Evolutionary conservation across 192 early-diverging fungal genomes (phyloP).

Genomic region (Podila epicladia): DNA sequence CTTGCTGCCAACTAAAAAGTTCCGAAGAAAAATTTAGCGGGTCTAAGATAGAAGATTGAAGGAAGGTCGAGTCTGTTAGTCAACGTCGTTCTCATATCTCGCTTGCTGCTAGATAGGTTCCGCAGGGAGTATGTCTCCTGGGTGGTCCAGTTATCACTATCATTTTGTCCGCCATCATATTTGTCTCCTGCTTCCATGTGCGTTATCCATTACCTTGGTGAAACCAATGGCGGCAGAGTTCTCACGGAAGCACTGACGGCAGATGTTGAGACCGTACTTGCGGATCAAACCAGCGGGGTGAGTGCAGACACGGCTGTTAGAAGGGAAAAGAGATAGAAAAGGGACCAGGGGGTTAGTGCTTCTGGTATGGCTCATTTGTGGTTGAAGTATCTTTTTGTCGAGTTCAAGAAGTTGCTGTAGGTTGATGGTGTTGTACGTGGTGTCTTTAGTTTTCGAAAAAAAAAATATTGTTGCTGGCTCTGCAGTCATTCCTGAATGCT

Average conservation of each 20-base stretch:
- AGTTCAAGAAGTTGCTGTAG: too few relatives aligned
- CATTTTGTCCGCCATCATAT: background rate
- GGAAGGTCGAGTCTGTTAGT: background rate
- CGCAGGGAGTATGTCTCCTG: background rate
- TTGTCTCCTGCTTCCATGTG: background rate
- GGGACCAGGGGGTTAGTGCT: background rate
- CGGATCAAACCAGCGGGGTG: slow-evolving; percentile 99
- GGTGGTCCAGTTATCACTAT: background rate
- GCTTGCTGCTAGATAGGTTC: too few relatives aligned
- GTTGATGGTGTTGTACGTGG: too few relatives aligned
- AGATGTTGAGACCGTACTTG: slow-evolving; percentile 99
- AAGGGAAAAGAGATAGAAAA: slow-evolving; percentile 4
- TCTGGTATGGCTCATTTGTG: background rate
- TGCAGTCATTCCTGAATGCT: too few relatives aligned
- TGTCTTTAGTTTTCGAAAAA: too few relatives aligned
- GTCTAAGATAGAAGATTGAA: background rate
- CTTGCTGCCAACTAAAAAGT: background rate
- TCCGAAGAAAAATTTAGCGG: background rate
- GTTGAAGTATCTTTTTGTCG: background rate
- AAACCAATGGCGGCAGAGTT: slow-evolving; percentile 98
- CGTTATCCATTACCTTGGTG: slow-evolving; percentile 80
- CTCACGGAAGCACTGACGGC: slow-evolving; percentile 99
- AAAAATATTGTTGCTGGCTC: too few relatives aligned
- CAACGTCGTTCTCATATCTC: background rate
- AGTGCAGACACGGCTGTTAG: slow-evolving; percentile 91